Percentiles rank a stretch among this genome's conserved stretches.
Evolutionary conservation across 2,329 filamentous ascomycete genomes (phyloP).

Genomic region (Apiospora rasikravindrae): DNA sequence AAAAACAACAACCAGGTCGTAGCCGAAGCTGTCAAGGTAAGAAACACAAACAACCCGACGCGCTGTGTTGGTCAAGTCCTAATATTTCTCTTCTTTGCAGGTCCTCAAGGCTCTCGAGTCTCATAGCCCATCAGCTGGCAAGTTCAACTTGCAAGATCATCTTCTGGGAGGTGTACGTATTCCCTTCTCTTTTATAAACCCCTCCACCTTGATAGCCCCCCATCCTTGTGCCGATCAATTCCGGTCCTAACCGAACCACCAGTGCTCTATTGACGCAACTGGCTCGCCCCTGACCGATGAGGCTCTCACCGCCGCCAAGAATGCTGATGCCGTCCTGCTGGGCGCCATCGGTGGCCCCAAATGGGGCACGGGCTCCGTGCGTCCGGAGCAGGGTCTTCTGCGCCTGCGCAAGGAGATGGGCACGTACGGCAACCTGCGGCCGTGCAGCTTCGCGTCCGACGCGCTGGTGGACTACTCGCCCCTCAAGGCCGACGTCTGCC

Average conservation of each 20-base stretch:
- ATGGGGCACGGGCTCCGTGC: slow-evolving; percentile 90
- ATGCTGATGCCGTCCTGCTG: slow-evolving; percentile 86
- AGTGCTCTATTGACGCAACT: slow-evolving; percentile 88
- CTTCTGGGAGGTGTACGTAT: slow-evolving; percentile 75
- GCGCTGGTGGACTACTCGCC: slow-evolving; percentile 84
- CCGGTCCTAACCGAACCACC: slow-evolving; percentile 18
- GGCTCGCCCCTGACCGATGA: slow-evolving; percentile 81
- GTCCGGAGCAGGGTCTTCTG: slow-evolving; percentile 91
- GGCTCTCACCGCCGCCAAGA: slow-evolving; percentile 81
- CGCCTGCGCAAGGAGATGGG: slow-evolving; percentile 90
- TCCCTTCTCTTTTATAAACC: neutral
- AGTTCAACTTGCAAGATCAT: slow-evolving; percentile 90
- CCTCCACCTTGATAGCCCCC: slow-evolving; percentile 24
- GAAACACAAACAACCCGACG: neutral
- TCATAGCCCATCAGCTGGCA: slow-evolving; percentile 68
- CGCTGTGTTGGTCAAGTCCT: neutral
- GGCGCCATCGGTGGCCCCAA: slow-evolving; percentile 94
- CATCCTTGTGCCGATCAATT: slow-evolving; percentile 1
- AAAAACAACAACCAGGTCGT: slow-evolving; percentile 61
- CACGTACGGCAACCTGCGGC: slow-evolving; percentile 93
- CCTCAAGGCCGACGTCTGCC: slow-evolving; percentile 83
- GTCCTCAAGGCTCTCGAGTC: slow-evolving; percentile 80
- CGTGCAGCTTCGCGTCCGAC: slow-evolving; percentile 93
- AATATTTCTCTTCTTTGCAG: slow-evolving; percentile 48
- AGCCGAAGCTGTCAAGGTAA: slow-evolving; percentile 83